Conservation (phyloP, 768 basidiomycete genomes). For the Termitomyces sp. region DNA sequence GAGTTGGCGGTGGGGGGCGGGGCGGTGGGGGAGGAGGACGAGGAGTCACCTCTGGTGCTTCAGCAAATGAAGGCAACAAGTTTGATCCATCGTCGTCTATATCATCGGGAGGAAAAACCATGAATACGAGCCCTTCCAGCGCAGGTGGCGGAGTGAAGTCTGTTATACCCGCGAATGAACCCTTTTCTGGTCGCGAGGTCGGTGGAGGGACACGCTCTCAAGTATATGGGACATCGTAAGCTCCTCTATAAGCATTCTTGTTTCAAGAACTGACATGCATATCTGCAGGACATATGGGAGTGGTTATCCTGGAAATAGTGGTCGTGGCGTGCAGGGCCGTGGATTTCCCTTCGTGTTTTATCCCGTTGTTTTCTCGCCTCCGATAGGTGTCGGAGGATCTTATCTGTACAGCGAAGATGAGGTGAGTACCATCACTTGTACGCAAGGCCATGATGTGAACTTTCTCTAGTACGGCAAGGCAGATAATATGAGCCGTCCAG, state of each 20-base stretch:
- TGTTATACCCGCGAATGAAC: neutral
- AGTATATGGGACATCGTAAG: neutral
- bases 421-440: neutral
- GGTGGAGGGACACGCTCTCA: neutral
- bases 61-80: neutral
- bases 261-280: neutral
- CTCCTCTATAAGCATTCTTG: neutral
- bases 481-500: slow-evolving; percentile 36
- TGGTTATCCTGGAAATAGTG: slow-evolving; percentile 42
- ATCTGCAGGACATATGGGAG: slow-evolving; percentile 36
- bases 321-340: slow-evolving; percentile 33
- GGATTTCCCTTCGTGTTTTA: slow-evolving; percentile 54
- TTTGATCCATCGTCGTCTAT: neutral
- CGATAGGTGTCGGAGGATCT: neutral
- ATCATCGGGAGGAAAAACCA: neutral
- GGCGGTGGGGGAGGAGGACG: neutral
- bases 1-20: neutral
- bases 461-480: slow-evolving; percentile 36
- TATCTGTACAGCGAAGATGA: neutral
- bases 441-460: slow-evolving; percentile 9
- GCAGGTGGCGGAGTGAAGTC: neutral
- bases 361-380: slow-evolving; percentile 10
- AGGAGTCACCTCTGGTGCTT: neutral
- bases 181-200: neutral
- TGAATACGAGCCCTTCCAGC: neutral